Evolutionary conservation across 1,284 basidiomycete genomes (phyloP), one percentile per base, ranked within the genome.

Genomic region (Rhodotorula sp.): DNA sequence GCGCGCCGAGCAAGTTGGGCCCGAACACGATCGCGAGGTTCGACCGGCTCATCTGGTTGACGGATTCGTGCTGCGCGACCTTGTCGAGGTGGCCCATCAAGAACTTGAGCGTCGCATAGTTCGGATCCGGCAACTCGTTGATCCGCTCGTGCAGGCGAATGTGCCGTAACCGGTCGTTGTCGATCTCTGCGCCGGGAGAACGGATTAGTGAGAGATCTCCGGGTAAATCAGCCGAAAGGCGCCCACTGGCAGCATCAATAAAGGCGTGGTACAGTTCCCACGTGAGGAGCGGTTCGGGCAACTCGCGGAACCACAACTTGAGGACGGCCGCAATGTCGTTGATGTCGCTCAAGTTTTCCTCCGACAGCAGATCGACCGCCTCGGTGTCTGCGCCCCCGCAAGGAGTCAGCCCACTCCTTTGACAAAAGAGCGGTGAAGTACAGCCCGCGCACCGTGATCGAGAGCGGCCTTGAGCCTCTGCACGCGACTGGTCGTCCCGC

Each of bases 11-110:
- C 51, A 99, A 83, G 8, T 96, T 98, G 15, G 96, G 96, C 2
- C 97, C 96, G 82, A 99, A 99, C 15, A 99, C 93, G 77, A 99
- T 97, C 10, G 93, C 90, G 48, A 99, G 83, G 82, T 99, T 99
- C 75, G 91, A 90, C 64, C 90, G 88, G 14, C 91, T 89, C 96
- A 99, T 99, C 64, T 92, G 90, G 81, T 99, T 99, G 66, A 89
- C 51, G 18, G 85, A 82, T 76, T 91, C 89, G 76, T 88, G 86
- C 78, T 89, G 86, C 61, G 87, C 87, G 68, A 97, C 88, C 92
- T 87, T 88, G 84, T 97, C 87, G 71, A 99, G 83, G 83, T 99
- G 96, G 16, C 91, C 93, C 86, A 99, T 87, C 80, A 99, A 90
- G 81, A 87, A 97, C 81, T 98, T 98, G 66, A 99, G 85, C 2